Evolutionary conservation across 2,329 filamentous ascomycete genomes (phyloP), one percentile per base, ranked within the genome.

Genomic region (Aspergillus ruber): DNA sequence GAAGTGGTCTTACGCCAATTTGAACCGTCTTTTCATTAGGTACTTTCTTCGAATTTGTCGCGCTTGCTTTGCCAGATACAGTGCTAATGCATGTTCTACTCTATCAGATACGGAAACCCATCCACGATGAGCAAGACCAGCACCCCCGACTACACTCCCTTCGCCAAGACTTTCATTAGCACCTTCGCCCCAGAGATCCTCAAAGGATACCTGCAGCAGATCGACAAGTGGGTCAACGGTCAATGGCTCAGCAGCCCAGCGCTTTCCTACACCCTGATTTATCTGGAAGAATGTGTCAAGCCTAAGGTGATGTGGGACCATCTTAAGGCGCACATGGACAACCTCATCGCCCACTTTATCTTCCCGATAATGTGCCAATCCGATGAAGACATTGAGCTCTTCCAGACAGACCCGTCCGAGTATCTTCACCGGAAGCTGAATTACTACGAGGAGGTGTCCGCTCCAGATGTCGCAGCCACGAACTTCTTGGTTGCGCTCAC

Each of bases 1-100:
- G 83, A 98, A 98, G 72, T 97, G 93, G 93, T 87, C 91, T 12
- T 98, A 96, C 70, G 95, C 93, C 63, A 97, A 97, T 70, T 73
- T 98, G 59, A 98, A 98, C 74, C 82, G 93, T 53, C 81, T 98
- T 15, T 98, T 93, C 64, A 90, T 97, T 58, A 82, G 89, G 87
- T 91, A 73, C 9, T 17, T 39, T 18, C 17, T n/a, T 17, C 13
- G 13, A 8, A n/a, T 6, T n/a, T 18, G 7, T 17, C 18, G 36
- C 17, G 15, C 17, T 10, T 18, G 7, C 8, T 12, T 13, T 33
- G 20, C 25, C 9, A n/a, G 32, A 43, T 32, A 43, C 7, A 44
- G 29, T 33, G 42, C 36, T 46, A 35, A 50, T 33, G 27, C 35
- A 39, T 50, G 36, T 44, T 32, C 42, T 52, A 33, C 48, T 42